These are phyloP conservation scores for Amphichorda felina DNA, from an alignment of 2,329 filamentous ascomycete species.

Conservation along the genomic window DNA sequence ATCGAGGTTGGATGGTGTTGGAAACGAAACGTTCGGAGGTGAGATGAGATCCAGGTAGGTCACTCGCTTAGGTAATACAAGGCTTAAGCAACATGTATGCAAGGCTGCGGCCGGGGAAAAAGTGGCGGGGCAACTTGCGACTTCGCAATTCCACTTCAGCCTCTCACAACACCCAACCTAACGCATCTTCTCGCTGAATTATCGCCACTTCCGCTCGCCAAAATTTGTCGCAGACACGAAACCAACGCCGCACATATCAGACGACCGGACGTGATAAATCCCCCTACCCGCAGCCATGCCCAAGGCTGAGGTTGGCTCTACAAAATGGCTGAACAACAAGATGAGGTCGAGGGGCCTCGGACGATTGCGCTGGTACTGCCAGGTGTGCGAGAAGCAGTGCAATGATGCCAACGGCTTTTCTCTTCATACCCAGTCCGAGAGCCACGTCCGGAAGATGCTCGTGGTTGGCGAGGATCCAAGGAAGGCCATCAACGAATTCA, in stretches of 20 bases:
- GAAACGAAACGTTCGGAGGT: no score
- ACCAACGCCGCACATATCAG: no score
- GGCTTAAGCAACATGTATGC: not conserved
- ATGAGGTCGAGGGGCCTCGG: constrained; percentile 73
- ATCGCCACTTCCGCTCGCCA: no score
- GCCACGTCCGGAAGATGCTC: constrained; percentile 81
- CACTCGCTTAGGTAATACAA: not conserved
- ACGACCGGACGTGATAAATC: no score
- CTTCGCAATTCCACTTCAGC: no score
- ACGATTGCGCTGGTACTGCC: constrained; percentile 84
- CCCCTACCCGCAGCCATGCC: constrained; percentile 69
- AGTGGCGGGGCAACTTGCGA: no score
- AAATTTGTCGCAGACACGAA: no score
- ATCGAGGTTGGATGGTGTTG: no score
- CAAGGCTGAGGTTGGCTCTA: constrained; percentile 82
- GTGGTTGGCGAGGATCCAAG: constrained; percentile 79
- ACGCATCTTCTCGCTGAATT: no score
- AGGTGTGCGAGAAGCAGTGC: constrained; percentile 51
- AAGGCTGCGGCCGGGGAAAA: constrained; percentile 1
- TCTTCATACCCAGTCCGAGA: constrained; percentile 75
- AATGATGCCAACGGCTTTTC: constrained; percentile 88
- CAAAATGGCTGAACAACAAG: constrained; percentile 84
- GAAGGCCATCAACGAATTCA: constrained; percentile 74
- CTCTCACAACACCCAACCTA: not conserved
- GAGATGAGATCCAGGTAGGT: no score